Evolutionary conservation across 2,329 filamentous ascomycete genomes (phyloP).

Genomic region (Endothia cerciana): DNA sequence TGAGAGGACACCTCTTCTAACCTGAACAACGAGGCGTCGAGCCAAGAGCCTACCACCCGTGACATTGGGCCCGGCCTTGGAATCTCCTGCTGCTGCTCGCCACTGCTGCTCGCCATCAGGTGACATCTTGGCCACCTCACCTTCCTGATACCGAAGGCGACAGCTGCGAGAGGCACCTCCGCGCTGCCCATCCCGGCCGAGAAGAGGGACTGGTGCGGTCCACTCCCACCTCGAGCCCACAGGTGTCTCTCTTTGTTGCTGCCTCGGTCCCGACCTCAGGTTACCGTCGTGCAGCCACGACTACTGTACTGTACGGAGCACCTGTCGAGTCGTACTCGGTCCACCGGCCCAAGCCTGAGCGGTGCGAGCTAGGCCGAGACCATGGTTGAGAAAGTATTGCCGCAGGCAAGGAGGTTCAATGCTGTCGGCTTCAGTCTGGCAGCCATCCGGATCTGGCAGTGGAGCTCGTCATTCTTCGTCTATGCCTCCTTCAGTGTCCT

Average conservation of each 20-base stretch:
- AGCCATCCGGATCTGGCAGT: conserved; percentile 32
- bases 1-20: not conserved
- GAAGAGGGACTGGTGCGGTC: not conserved
- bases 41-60: not conserved
- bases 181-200: not conserved
- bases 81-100: too few species aligned
- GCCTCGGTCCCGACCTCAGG: not conserved
- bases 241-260: not conserved
- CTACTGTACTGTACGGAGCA: not conserved
- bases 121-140: conserved; percentile 6
- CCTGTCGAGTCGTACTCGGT: not conserved
- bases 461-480: conserved; percentile 38
- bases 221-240: not conserved
- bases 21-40: not conserved
- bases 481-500: conserved; percentile 29
- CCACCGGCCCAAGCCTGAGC: not conserved
- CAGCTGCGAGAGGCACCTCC: conserved; percentile 2
- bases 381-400: conserved; percentile 25
- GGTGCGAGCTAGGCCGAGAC: not conserved
- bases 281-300: not conserved
- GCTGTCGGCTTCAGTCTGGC: conserved; percentile 30
- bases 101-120: conserved; percentile 11
- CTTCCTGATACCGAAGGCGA: conserved; percentile 17
- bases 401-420: conserved; percentile 20
- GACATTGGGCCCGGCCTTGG: not conserved